Evolutionary conservation across 208 protist species (phyloP), one percentile per base, ranked within the genome.

Genomic region (Phytomonas sp.): DNA sequence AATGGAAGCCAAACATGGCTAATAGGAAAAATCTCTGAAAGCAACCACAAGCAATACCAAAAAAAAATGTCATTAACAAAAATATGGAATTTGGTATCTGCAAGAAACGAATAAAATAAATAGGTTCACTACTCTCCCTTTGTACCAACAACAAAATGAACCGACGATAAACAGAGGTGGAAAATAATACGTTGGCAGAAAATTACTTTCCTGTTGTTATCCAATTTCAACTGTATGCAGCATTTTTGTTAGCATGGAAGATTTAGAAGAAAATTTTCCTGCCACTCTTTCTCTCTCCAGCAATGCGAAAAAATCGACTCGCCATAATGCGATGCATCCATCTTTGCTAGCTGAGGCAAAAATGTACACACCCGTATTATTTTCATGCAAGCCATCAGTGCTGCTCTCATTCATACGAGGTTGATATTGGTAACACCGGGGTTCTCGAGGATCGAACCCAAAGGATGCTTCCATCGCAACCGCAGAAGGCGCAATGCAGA

Each of bases 271-370:
- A 51, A 51, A 6, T 15, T 15, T 17, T 51, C 20, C 13, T 6
- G 20, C 13, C 20, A 28, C 64, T 11, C 23, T 36, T 43, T 20
- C 13, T 3, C 23, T 59, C 29, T 30, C 20, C 23, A 68, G 9
- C 23, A 68, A 15, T 68, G 4, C 40, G 20, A 51, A 51, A 68
- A 94, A 84, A 60, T 94, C 88, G 0, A 94, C 72, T 28, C 83
- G 85, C 85, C 88, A 94, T 28, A 94, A 23, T 8, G 85, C 83
- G 65, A 94, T 75, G 17, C 77, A 81, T 34, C 77, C 75, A 70
- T 91, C 88, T 31, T 83, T 82, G 66, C 88, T 85, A 17, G 73
- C 81, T 4, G 85, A 88, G 37, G 80, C 79, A 71, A 91, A 94
- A 30, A 94, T 53, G 68, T 89, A 88, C 20, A 94, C 79, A 20